These are phyloP conservation scores for Fonsecaea nubica DNA, from an alignment of 2,329 filamentous ascomycete species.

Conservation along the genomic window DNA sequence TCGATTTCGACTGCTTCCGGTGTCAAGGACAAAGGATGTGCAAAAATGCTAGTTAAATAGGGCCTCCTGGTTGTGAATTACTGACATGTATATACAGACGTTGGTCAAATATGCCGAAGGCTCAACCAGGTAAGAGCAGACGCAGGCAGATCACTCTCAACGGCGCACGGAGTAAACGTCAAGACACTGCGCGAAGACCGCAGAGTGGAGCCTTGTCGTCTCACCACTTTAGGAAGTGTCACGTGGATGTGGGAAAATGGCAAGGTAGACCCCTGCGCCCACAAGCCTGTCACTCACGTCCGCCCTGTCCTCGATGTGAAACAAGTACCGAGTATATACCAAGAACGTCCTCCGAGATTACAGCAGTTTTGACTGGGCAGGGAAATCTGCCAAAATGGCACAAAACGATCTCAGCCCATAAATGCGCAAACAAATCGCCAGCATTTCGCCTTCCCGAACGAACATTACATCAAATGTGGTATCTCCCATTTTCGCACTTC, in stretches of 20 bases:
- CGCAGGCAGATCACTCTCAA: neutral
- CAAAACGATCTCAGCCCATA: neutral
- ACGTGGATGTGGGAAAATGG: neutral
- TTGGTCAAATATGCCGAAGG: neutral
- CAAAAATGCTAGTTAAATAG: neutral
- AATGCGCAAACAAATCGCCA: neutral
- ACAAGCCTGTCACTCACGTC: neutral
- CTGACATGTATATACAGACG: neutral
- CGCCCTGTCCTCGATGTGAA: neutral
- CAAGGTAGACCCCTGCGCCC: neutral
- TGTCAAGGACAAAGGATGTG: conserved; percentile 6
- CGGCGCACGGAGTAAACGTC: neutral
- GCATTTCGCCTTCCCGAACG: neutral
- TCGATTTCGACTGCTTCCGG: conserved; percentile 14
- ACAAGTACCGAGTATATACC: neutral
- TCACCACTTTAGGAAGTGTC: neutral
- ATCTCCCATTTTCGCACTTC: neutral
- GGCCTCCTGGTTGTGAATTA: neutral
- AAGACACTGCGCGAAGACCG: neutral
- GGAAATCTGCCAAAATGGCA: neutral
- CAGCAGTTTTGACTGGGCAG: neutral
- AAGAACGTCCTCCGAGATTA: neutral
- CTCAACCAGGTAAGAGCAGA: neutral
- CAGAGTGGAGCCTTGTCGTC: neutral
- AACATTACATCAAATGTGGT: neutral